Conservation (phyloP, 2,329 filamentous ascomycete species). For the Pseudocercospora musae region DNA sequence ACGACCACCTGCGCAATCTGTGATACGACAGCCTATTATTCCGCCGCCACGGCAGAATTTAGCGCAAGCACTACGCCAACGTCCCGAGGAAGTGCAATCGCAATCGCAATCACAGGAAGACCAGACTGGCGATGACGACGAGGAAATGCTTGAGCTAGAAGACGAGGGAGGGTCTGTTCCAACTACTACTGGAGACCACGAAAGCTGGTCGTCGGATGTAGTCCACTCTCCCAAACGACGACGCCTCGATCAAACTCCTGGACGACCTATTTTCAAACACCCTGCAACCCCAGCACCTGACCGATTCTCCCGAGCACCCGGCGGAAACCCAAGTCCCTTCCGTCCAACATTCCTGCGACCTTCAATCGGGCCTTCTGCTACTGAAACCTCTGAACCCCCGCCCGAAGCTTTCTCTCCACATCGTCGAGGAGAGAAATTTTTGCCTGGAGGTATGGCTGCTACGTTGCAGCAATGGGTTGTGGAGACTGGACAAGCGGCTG, state of each 20-base stretch:
- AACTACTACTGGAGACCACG: slow-evolving; percentile 14
- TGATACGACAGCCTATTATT: neutral
- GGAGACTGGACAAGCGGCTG: slow-evolving; percentile 37
- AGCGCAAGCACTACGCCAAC: slow-evolving; percentile 17
- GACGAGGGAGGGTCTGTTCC: slow-evolving; percentile 17
- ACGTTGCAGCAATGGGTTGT: slow-evolving; percentile 52
- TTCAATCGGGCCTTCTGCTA: slow-evolving; percentile 27
- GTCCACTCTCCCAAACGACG: slow-evolving; percentile 33
- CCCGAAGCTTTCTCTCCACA: slow-evolving; percentile 55
- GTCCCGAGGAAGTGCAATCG: slow-evolving; percentile 26
- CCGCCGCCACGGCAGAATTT: slow-evolving; percentile 21
- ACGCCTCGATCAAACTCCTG: slow-evolving; percentile 22
- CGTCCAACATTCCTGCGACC: slow-evolving; percentile 42
- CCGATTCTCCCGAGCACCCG: slow-evolving; percentile 5
- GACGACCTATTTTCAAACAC: slow-evolving; percentile 19
- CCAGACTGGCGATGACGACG: slow-evolving; percentile 15
- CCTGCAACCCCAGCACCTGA: slow-evolving; percentile 23
- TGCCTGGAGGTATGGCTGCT: slow-evolving; percentile 49
- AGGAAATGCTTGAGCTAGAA: slow-evolving; percentile 30
- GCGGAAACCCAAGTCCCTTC: slow-evolving; percentile 8
- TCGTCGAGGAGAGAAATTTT: slow-evolving; percentile 48
- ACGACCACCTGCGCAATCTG: slow-evolving; percentile 6
- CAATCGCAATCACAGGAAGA: slow-evolving; percentile 17
- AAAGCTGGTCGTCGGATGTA: slow-evolving; percentile 13
- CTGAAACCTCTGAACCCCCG: slow-evolving; percentile 37